phyloP scores from a whole-genome alignment of 108 stramenopile species.

The Fragilaria radians region DNA sequence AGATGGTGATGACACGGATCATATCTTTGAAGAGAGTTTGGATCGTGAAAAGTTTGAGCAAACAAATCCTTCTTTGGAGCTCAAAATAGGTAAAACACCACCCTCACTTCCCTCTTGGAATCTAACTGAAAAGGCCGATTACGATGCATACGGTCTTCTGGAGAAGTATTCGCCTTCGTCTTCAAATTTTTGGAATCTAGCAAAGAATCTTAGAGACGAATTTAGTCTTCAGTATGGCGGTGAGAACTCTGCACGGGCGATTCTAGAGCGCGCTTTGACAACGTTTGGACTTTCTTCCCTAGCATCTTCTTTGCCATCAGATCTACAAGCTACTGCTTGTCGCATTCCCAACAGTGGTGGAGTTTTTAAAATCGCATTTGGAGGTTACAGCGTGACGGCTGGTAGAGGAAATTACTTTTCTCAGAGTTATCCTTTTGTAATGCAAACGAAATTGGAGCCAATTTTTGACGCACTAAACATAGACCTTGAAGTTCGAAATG shows the following conservation, averaged over 20 bases:
- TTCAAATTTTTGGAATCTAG: constrained; percentile 29
- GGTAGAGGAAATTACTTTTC: constrained; percentile 58
- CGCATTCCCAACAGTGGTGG: constrained; percentile 21
- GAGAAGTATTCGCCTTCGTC: neutral
- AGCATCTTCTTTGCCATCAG: constrained; percentile 5
- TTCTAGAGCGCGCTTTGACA: constrained; percentile 46
- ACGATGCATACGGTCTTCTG: constrained; percentile 25
- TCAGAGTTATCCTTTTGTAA: constrained; percentile 64
- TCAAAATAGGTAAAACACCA: neutral
- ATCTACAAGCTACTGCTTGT: constrained; percentile 39
- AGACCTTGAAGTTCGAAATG: constrained; percentile 43
- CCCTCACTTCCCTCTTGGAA: neutral
- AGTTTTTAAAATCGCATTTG: constrained; percentile 30
- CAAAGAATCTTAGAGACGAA: constrained; percentile 17
- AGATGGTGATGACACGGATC: too few relatives aligned
- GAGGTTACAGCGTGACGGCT: constrained; percentile 63
- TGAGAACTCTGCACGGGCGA: constrained; percentile 44
- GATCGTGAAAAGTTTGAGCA: too few relatives aligned
- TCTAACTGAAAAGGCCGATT: constrained; percentile 8
- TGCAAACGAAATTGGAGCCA: constrained; percentile 32
- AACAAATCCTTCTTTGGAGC: too few relatives aligned
- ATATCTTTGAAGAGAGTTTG: too few relatives aligned
- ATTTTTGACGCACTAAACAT: constrained; percentile 29
- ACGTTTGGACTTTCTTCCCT: constrained; percentile 18
- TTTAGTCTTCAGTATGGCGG: constrained; percentile 53